These are phyloP conservation scores for Trichoderma erinaceum DNA, from an alignment of 495 filamentous ascomycete species.

Conservation along the genomic window DNA sequence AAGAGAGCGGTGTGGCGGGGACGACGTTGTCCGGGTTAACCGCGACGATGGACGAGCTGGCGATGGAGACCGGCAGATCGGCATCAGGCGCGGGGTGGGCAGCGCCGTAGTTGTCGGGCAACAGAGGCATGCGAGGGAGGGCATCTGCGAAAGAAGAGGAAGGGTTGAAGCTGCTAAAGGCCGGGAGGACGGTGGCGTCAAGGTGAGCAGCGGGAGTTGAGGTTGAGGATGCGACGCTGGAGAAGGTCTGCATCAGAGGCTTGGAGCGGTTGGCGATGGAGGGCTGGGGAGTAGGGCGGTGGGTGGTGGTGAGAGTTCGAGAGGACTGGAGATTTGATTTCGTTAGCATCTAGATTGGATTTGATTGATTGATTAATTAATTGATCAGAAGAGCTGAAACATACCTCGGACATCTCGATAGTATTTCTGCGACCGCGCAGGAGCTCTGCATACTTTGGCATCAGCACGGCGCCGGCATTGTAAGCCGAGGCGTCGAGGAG, in stretches of 20 bases:
- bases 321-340: slow-evolving; percentile 27
- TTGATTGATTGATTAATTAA: slow-evolving; percentile 17
- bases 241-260: slow-evolving; percentile 48
- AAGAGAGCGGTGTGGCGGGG: slow-evolving; percentile 33
- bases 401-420: slow-evolving; percentile 29
- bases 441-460: slow-evolving; percentile 18
- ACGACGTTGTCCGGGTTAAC: slow-evolving; percentile 37
- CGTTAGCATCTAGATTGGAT: slow-evolving; percentile 17
- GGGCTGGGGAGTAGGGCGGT: slow-evolving; percentile 28
- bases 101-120: slow-evolving; percentile 37
- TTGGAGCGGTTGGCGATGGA: slow-evolving; percentile 24
- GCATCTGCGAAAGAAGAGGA: slow-evolving; percentile 24
- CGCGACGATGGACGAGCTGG: slow-evolving; percentile 39
- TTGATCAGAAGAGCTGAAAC: slow-evolving; percentile 14
- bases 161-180: slow-evolving; percentile 20
- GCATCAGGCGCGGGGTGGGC: slow-evolving; percentile 18
- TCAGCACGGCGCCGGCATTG: slow-evolving; percentile 22
- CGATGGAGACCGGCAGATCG: slow-evolving; percentile 29
- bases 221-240: slow-evolving; percentile 34
- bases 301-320: slow-evolving; percentile 30
- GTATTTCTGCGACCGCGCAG: slow-evolving; percentile 13
- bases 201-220: slow-evolving; percentile 26
- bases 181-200: slow-evolving; percentile 32
- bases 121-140: slow-evolving; percentile 36
- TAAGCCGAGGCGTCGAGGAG: slow-evolving; percentile 30